Conservation (phyloP, 1,139 yeast species). For the Protomyces macrosporus region DNA sequence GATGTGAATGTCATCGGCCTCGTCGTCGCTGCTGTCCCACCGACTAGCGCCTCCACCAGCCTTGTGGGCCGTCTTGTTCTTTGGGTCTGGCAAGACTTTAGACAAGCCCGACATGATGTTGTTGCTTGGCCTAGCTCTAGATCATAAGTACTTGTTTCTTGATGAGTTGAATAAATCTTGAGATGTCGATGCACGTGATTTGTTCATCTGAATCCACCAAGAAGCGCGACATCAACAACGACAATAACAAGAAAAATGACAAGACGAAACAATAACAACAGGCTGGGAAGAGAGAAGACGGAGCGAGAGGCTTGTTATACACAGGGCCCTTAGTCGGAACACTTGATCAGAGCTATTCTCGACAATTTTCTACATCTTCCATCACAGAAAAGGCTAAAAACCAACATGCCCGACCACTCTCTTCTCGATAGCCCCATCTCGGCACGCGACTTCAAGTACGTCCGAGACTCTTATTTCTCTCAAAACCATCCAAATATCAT, state of each 20-base stretch:
- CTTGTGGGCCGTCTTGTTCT: neutral
- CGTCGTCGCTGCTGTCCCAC: neutral
- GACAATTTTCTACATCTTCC: no score
- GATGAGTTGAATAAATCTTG: neutral
- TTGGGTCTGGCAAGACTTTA: slow-evolving; percentile 11
- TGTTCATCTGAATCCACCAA: no score
- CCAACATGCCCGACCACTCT: neutral
- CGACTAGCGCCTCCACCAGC: neutral
- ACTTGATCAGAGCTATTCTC: no score
- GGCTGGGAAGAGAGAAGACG: no score
- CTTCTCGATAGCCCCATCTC: slow-evolving; percentile 11
- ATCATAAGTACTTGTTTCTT: neutral
- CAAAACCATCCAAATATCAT: slow-evolving; percentile 15
- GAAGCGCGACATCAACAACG: neutral
- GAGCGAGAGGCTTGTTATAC: no score
- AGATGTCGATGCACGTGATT: no score
- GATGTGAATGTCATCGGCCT: neutral
- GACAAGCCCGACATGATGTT: slow-evolving; percentile 13
- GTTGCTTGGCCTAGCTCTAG: neutral
- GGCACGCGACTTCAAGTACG: slow-evolving; percentile 3
- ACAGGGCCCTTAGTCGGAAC: no score
- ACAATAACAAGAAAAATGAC: neutral
- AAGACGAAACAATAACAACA: neutral
- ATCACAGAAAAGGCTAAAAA: neutral
- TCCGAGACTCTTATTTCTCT: slow-evolving; percentile 11